phyloP scores from a whole-genome alignment of 352 stramenopile species.

The Pythium catenulatum region DNA sequence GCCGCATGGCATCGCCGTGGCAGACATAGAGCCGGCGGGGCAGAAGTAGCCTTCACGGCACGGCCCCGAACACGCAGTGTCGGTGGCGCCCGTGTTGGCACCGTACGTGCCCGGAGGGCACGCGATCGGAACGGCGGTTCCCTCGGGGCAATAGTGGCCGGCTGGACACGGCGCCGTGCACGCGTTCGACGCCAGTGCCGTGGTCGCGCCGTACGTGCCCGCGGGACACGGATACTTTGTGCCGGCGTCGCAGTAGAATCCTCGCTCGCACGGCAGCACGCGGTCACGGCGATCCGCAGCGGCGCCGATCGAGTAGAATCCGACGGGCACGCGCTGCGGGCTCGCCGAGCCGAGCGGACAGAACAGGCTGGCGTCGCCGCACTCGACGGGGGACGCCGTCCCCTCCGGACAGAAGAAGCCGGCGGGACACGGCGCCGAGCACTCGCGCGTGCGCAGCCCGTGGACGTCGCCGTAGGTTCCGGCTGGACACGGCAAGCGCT shows the following conservation, averaged over 20 bases:
- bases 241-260: constrained; percentile 80
- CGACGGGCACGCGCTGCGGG: neutral
- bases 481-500: constrained; percentile 69
- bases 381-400: constrained; percentile 66
- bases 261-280: constrained; percentile 69
- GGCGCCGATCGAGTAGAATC: constrained; percentile 71
- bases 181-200: constrained; percentile 43
- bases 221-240: constrained; percentile 68
- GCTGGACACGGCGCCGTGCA: constrained; percentile 77
- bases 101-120: constrained; percentile 83
- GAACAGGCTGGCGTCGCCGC: constrained; percentile 69
- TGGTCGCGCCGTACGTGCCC: constrained; percentile 70
- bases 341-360: constrained; percentile 69
- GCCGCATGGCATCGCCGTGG: constrained; percentile 67
- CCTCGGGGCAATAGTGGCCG: constrained; percentile 79
- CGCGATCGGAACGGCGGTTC: constrained; percentile 51
- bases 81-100: constrained; percentile 59
- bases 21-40: constrained; percentile 71
- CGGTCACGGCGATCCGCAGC: constrained; percentile 55
- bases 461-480: constrained; percentile 77
- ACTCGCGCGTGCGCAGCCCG: constrained; percentile 67
- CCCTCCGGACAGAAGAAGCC: constrained; percentile 81
- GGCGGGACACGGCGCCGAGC: constrained; percentile 77
- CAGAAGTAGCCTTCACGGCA: constrained; percentile 85
- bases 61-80: constrained; percentile 73